Conservation (phyloP, 495 filamentous ascomycete species). For the Tirmania nivea region DNA sequence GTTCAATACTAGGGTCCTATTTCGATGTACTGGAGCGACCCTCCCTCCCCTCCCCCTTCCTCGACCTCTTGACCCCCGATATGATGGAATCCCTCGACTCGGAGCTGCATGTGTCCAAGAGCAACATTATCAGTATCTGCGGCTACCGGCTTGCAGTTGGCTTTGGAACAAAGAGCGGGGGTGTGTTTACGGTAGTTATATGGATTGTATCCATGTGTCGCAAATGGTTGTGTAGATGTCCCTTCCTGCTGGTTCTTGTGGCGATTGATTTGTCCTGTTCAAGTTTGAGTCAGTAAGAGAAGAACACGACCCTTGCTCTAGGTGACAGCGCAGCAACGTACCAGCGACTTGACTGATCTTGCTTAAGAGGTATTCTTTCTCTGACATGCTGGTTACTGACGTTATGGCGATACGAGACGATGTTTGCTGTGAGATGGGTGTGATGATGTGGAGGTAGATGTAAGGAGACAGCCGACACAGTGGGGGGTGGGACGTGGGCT, state of each 20-base stretch:
- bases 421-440: slow-evolving; percentile 1
- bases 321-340: slow-evolving; percentile 22
- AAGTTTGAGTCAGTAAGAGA: neutral
- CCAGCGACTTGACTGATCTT: slow-evolving; percentile 58
- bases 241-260: slow-evolving; percentile 42
- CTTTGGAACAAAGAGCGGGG: neutral
- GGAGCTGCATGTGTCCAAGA: neutral
- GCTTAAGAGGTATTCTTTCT: slow-evolving; percentile 49
- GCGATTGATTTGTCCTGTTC: slow-evolving; percentile 57
- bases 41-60: neutral
- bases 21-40: slow-evolving; percentile 31
- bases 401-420: neutral
- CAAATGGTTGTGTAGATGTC: slow-evolving; percentile 7
- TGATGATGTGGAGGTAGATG: neutral
- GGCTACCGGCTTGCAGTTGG: neutral
- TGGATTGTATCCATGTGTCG: slow-evolving; percentile 6
- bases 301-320: slow-evolving; percentile 8
- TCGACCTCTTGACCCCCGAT: neutral
- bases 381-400: slow-evolving; percentile 6
- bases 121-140: too few relatives aligned
- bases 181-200: slow-evolving; percentile 14
- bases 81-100: neutral
- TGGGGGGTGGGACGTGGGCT: neutral
- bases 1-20: slow-evolving; percentile 57
- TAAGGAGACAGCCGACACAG: neutral